Evolutionary conservation across 345 rosid species (phyloP).

Genomic region (Gossypium sturtianum): DNA sequence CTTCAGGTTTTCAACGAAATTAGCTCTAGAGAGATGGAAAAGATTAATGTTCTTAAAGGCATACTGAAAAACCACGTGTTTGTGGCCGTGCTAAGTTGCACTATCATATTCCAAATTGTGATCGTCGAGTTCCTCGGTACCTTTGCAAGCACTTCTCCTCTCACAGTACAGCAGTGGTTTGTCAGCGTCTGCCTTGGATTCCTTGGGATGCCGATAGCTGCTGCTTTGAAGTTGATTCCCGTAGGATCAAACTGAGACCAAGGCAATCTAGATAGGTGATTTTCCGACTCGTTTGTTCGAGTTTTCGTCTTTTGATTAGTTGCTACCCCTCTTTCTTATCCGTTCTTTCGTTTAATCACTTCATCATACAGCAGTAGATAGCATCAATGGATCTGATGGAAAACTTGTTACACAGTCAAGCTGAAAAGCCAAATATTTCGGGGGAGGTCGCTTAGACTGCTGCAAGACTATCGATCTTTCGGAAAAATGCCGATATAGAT

Average conservation of each 20-base stretch:
- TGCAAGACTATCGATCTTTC: not conserved
- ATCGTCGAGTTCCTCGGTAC: constrained; percentile 61
- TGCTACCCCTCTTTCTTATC: not conserved
- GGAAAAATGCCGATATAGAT: not conserved
- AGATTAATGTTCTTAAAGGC: constrained; percentile 67
- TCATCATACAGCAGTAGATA: constrained; percentile 6
- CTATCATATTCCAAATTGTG: constrained; percentile 59
- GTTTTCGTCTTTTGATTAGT: not conserved
- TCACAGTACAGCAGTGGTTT: constrained; percentile 68
- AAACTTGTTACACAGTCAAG: not conserved
- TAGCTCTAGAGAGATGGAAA: constrained; percentile 78
- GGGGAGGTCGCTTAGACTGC: constrained; percentile 6
- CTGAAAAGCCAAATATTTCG: constrained; percentile 6
- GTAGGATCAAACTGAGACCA: constrained; percentile 40
- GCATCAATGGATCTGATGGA: not conserved
- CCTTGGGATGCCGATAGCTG: constrained; percentile 94
- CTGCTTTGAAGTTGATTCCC: constrained; percentile 68
- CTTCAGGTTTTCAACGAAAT: constrained; percentile 67
- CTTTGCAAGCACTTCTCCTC: constrained; percentile 73
- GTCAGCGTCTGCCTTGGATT: constrained; percentile 67
- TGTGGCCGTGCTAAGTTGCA: constrained; percentile 44
- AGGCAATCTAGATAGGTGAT: not conserved
- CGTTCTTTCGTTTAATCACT: not conserved
- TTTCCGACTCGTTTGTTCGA: not conserved
- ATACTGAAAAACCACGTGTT: constrained; percentile 60